A percentile compares a stretch with the other conserved stretches of the same genome.
phyloP scores from a whole-genome alignment of 352 stramenopile genomes.

The Thraustochytrium striatum region DNA sequence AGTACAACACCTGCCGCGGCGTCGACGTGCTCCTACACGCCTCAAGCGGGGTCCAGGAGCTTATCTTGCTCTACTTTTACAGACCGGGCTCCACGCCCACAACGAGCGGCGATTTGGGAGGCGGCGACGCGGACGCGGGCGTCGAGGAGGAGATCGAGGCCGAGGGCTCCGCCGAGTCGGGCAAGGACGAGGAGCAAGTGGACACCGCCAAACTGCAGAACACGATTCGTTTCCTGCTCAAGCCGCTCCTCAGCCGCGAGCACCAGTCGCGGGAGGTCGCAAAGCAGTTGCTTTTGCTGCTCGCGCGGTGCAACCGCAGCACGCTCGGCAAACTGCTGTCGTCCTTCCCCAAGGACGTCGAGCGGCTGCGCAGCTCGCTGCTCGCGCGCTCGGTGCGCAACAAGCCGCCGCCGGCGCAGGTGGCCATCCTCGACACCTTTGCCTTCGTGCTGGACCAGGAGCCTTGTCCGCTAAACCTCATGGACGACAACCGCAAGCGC shows the following conservation, averaged over 20 bases:
- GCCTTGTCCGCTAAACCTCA: slow-evolving; percentile 3
- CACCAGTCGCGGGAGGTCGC: not conserved
- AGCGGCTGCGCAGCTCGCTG: not conserved
- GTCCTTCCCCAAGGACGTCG: not conserved
- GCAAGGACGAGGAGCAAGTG: too few species aligned
- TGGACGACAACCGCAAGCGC: slow-evolving; percentile 6
- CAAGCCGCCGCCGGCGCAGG: not conserved
- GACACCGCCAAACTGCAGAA: too few species aligned
- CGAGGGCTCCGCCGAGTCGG: too few species aligned
- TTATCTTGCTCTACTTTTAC: not conserved
- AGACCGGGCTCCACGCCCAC: too few species aligned
- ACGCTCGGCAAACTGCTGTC: slow-evolving; percentile 19
- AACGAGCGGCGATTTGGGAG: too few species aligned
- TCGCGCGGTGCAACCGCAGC: not conserved
- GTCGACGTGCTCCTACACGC: slow-evolving; percentile 29
- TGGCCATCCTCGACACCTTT: slow-evolving; percentile 7
- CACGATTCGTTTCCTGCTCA: too few species aligned
- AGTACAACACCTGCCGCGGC: not conserved
- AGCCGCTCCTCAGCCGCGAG: not conserved
- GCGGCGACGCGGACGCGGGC: too few species aligned
- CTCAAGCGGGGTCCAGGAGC: slow-evolving; percentile 4
- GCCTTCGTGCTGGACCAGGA: slow-evolving; percentile 21
- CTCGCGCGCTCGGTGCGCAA: slow-evolving; percentile 3
- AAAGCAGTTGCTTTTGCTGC: not conserved
- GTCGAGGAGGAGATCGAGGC: too few species aligned